phyloP scores from a whole-genome alignment of 257 asterid species.

The Solanum tarapatanum region DNA sequence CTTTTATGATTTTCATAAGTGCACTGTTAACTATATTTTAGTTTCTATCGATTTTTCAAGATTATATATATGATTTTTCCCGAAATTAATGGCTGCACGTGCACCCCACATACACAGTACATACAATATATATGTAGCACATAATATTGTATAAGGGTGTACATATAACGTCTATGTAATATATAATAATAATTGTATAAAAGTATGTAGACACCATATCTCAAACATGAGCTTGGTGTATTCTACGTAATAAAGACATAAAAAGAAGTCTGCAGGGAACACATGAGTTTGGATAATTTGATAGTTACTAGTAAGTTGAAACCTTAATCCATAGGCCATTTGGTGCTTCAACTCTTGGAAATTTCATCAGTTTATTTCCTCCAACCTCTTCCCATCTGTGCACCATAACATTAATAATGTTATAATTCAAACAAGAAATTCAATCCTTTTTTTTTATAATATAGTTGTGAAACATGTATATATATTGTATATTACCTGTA shows the following conservation, averaged over 20 bases:
- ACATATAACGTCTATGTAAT: not conserved
- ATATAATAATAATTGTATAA: not conserved
- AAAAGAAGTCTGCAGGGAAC: not conserved
- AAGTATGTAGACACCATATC: not conserved
- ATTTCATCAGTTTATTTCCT: conserved; percentile 31
- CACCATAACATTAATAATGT: not conserved
- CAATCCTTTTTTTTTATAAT: not conserved
- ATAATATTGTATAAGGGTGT: not conserved
- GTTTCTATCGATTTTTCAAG: not conserved
- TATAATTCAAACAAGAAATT: not conserved
- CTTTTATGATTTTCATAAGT: no score
- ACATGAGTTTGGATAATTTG: not conserved
- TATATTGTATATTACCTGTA: conserved; percentile 36
- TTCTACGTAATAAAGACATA: not conserved
- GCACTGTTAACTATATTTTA: not conserved
- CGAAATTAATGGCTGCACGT: rapidly evolving
- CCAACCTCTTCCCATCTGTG: conserved; percentile 77
- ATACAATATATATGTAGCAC: no score
- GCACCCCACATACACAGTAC: not conserved
- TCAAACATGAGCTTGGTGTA: not conserved
- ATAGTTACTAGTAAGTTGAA: not conserved
- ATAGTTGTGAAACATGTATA: not conserved
- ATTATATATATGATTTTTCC: no score
- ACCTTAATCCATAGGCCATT: conserved; percentile 50
- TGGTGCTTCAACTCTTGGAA: conserved; percentile 82